Evolutionary conservation across 768 basidiomycete species (phyloP).

Genomic region (Russula dissimulans): DNA sequence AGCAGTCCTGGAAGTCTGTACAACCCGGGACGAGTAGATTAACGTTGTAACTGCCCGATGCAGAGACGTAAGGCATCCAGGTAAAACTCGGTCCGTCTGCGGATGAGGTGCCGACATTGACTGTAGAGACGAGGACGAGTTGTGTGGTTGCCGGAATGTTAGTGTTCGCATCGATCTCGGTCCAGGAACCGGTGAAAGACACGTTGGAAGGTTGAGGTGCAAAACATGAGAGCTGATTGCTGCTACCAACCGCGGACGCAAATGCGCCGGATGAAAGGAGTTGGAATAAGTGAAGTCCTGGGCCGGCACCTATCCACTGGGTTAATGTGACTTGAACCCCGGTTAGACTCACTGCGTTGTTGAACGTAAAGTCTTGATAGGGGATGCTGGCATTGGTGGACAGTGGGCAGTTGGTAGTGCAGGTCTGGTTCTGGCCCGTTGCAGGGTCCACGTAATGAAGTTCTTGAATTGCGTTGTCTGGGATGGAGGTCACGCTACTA

Average conservation of each 20-base stretch:
- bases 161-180: conserved; percentile 50
- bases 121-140: conserved; percentile 57
- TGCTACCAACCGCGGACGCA: conserved; percentile 55
- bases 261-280: conserved; percentile 88
- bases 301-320: conserved; percentile 59
- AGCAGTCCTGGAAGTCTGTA: conserved; percentile 68
- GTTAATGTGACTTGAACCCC: conserved; percentile 83
- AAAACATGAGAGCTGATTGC: conserved; percentile 67
- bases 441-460: conserved; percentile 71
- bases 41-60: conserved; percentile 77
- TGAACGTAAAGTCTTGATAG: conserved; percentile 93
- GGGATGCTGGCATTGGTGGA: conserved; percentile 63
- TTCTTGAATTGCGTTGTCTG: conserved; percentile 74
- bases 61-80: conserved; percentile 89
- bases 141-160: conserved; percentile 74
- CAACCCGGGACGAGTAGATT: conserved; percentile 87
- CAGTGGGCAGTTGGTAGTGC: conserved; percentile 71
- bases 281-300: conserved; percentile 87
- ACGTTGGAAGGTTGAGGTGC: conserved; percentile 67
- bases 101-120: conserved; percentile 54
- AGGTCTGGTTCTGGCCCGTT: conserved; percentile 68
- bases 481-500: conserved; percentile 72
- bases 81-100: conserved; percentile 69
- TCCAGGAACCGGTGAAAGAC: conserved; percentile 64
- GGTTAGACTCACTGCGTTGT: conserved; percentile 51